Percentiles rank a stretch among this genome's conserved stretches.
phyloP scores from a whole-genome alignment of 2,329 filamentous ascomycete species.

The Westerdykella ornata region DNA sequence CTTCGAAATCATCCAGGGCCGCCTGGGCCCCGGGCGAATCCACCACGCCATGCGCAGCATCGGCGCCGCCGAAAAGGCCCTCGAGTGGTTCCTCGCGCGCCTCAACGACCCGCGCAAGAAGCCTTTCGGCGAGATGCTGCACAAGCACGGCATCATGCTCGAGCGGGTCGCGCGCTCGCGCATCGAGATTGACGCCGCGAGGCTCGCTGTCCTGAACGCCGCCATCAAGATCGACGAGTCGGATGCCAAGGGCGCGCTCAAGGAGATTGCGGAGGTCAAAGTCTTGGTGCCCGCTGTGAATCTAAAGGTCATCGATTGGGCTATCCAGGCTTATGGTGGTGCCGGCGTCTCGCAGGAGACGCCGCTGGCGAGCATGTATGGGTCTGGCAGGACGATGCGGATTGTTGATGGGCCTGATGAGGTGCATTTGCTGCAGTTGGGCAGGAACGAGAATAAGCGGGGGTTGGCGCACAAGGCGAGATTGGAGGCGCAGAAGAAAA shows the following conservation, averaged over 20 bases:
- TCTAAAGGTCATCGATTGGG: constrained; percentile 84
- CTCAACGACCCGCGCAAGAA: constrained; percentile 89
- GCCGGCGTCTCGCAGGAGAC: constrained; percentile 93
- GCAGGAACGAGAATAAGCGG: constrained; percentile 70
- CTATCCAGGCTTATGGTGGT: constrained; percentile 85
- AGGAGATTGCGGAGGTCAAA: constrained; percentile 94
- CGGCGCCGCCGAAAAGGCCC: constrained; percentile 79
- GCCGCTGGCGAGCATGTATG: constrained; percentile 72
- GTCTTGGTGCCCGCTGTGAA: constrained; percentile 78
- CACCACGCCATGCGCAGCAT: constrained; percentile 97
- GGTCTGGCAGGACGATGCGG: constrained; percentile 70
- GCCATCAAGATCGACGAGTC: constrained; percentile 89
- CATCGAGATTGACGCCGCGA: constrained; percentile 87
- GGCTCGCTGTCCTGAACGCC: constrained; percentile 85
- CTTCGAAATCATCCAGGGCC: constrained; percentile 97
- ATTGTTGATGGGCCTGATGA: constrained; percentile 94
- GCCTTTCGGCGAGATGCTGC: constrained; percentile 80
- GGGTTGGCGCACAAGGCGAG: constrained; percentile 55
- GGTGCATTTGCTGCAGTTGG: constrained; percentile 72
- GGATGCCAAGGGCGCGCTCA: constrained; percentile 81
- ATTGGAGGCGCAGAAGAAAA: constrained; percentile 58
- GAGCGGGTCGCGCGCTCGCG: constrained; percentile 90
- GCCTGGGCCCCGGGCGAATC: constrained; percentile 89
- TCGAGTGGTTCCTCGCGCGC: constrained; percentile 91
- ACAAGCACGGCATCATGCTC: constrained; percentile 87